These are phyloP conservation scores for Phaffia tasmanica DNA, from an alignment of 768 basidiomycete genomes.

Conservation along the genomic window DNA sequence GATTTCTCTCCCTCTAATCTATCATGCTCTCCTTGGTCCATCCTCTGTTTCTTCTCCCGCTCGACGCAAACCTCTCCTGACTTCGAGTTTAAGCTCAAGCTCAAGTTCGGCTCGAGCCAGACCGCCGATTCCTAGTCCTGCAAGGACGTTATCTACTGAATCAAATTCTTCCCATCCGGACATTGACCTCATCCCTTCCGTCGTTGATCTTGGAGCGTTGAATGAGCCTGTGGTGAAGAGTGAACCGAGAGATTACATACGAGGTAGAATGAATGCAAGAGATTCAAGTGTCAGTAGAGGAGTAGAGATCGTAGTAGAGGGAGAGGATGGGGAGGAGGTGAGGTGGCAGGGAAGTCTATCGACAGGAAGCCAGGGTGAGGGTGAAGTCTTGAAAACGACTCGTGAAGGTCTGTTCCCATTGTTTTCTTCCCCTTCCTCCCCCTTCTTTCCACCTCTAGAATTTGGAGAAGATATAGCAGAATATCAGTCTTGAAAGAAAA, in stretches of 20 bases:
- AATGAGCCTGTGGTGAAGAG: not conserved
- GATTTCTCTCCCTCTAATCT: conserved; percentile 1
- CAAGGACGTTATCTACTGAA: too few relatives aligned
- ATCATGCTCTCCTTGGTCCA: not conserved
- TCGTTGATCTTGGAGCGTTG: conserved; percentile 11
- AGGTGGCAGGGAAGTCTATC: not conserved
- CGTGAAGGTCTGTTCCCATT: too few relatives aligned
- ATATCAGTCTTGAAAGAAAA: too few relatives aligned
- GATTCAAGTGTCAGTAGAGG: not conserved
- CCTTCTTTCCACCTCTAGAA: too few relatives aligned
- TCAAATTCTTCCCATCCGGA: conserved; percentile 6
- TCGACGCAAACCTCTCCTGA: not conserved
- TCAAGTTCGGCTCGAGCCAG: not conserved
- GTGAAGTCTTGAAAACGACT: conserved; percentile 11
- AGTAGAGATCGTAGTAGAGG: not conserved
- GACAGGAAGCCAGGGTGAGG: conserved; percentile 10
- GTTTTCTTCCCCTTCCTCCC: too few relatives aligned
- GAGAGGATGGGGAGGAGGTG: not conserved
- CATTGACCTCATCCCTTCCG: not conserved
- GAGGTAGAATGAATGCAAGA: not conserved
- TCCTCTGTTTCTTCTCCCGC: not conserved
- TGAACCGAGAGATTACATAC: not conserved
- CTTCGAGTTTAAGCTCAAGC: not conserved
- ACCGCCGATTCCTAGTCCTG: not conserved
- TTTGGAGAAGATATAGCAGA: too few relatives aligned